Evolutionary conservation across 306 rosid genomes (phyloP), one percentile per base, ranked within the genome.

Genomic region (Amphicarpaea edgeworthii): DNA sequence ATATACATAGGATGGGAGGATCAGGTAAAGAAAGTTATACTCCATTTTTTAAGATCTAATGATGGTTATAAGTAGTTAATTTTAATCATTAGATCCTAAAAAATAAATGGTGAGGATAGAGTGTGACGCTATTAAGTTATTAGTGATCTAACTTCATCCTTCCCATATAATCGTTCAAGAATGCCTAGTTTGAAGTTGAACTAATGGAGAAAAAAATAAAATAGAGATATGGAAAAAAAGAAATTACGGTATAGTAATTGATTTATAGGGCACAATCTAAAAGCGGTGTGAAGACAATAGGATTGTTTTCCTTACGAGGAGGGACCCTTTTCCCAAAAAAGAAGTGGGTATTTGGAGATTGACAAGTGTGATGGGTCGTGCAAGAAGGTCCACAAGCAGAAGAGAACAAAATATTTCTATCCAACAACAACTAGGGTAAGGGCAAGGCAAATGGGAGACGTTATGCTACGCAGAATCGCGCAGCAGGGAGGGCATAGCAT

Each of bases 321-420:
- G 68, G 74, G 20, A 11, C 67, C 83, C 43, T 20, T 49, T 23
- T 7, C 24, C 15, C 3, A 17, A 80, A 67, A 76, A 17, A 80
- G 63, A 76, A 10, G 37, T 41, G 11, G 11, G 26, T 19, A 12
- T 24, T 58, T 47, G 82, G 61, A 51, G 40, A 49, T 16, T 4
- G 82, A 83, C 93, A 85, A 86, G 88, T 76, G 90, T 84, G 14
- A 14, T 15, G 77, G 20, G 82, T 11, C 17, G 12, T 63, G 57
- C 57, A 28, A 28, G 4, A 55, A 43, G 70, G 42, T 46, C 78
- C 7, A 16, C 19, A 62, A 55, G 32, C 78, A 60, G 65, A 73
- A 42, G 30, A 69, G 83, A 77, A 71, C 90, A 78, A 75, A 68
- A 19, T 60, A 55, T 83, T 83, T 68, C 15, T 17, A 55, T 83